Evolutionary conservation across 257 asterid genomes (phyloP), one percentile per base, ranked within the genome.

Genomic region (Solanum tarijense): DNA sequence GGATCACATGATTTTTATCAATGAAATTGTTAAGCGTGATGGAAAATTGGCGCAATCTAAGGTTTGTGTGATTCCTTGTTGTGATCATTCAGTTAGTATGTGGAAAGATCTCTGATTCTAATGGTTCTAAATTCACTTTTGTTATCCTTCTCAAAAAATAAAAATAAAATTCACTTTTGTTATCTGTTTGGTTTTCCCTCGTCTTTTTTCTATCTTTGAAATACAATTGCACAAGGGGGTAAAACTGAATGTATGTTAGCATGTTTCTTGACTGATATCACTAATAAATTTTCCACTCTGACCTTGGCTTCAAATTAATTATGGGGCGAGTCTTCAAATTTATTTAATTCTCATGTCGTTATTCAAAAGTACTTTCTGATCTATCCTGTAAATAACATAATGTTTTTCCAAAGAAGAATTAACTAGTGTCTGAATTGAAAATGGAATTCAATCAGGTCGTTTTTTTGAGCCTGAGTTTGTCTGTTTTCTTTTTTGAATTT

Each of bases 11-110:
- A 60, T 89, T 86, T 90, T 96, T 89, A 94, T 97, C 87, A 39
- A 66, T 11, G 96, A 95, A 90, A 94, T 93, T 81, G 94, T 91
- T 35, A 88, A 95, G 93, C 87, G 93, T 89, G 96, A 95, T 71
- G 90, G 83, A 38, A 83, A 83, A 29, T 90, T 96, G 93, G 91
- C 91, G 11, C 91, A 91, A 87, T 96, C 98, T 32, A 90, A 94
- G 97, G 99, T 96, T 55, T 68, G 93, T 86, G 52, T 82, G 86
- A 48, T 82, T 18, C 43, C 86, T 82, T 29, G 31, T 39, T 82
- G 65, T 82, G 69, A 82, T 48, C 84, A 43, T 34, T 43, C 36
- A 79, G 23, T 75, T 75, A 23, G 65, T 14, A 43, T 8, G 66
- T 82, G 12, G 85, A 27, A 43, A 43, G 65, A 79, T 79, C 65